Evolutionary conservation across 441 rosid genomes (phyloP), one percentile per base, ranked within the genome.

Genomic region (Gossypium trilobum): DNA sequence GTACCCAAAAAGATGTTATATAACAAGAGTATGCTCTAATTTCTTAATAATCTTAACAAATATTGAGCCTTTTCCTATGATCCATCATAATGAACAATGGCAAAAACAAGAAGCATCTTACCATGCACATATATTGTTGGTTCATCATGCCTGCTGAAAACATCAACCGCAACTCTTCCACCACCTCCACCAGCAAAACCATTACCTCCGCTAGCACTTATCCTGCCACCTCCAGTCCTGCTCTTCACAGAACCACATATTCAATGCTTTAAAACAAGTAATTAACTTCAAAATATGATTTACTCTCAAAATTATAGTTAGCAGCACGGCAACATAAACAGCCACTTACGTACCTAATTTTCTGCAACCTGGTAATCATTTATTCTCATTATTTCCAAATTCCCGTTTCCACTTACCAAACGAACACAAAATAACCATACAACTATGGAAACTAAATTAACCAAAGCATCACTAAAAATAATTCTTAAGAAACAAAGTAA

Each of bases 171-270:
- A 73, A 96, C 85, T 85, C 99, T 91, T 80, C 99, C 99, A 56
- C 99, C 98, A 54, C 98, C 99, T 22, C 99, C 99, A 58, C 97
- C 98, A 66, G 84, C 97, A 81, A 86, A 93, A 79, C 99, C 99
- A 73, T 84, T 74, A 73, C 98, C 99, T 58, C 99, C 99, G 80
- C 97, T 85, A 22, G 99, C 97, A 82, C 92, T 96, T 62, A 93
- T 89, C 81, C 70, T 78, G 74, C 99, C 98, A 85, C 79, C 73
- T 84, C 98, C 99, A 64, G 85, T 87, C 99, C 98, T 96, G 94
- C 87, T 75, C 86, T 82, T 78, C 82, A 84, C 73, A 87, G 29
- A 71, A 77, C 20, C 64, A 81, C 74, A 81, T 70, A 78, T 23
- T 23, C 56, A 44, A 65, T 13, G 70, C 33, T 65, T 60, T 63